A percentile compares a stretch with the other conserved stretches of the same genome.
Evolutionary conservation across 805 yeast species (phyloP).

Genomic region (Danielozyma ontarioensis): DNA sequence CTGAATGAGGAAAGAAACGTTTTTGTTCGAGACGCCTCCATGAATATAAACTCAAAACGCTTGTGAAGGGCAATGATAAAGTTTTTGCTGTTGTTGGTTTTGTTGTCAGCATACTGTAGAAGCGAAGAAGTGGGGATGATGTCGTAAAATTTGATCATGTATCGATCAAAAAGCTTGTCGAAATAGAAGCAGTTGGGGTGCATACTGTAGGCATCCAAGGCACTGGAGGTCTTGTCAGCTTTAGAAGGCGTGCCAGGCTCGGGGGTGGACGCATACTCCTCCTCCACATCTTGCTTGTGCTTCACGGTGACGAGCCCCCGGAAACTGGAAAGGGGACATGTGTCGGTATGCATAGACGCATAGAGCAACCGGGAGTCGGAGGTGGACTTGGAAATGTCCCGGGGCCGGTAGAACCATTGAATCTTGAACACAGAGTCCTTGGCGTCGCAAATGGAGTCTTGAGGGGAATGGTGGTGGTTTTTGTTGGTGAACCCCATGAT

Average conservation of each 20-base stretch:
- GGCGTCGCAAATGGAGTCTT: constrained; percentile 33
- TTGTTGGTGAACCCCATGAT: constrained; percentile 58
- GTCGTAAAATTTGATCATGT: constrained; percentile 78
- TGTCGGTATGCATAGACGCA: constrained; percentile 83
- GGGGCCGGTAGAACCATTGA: constrained; percentile 89
- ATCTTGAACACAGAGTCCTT: constrained; percentile 57
- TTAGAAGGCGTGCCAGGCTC: constrained; percentile 7
- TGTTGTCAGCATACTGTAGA: constrained; percentile 20
- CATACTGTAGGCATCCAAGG: constrained; percentile 47
- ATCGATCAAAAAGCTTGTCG: constrained; percentile 79
- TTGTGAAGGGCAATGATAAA: constrained; percentile 59
- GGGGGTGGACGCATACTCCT: constrained; percentile 17
- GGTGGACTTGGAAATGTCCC: constrained; percentile 68
- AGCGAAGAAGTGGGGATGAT: constrained; percentile 59
- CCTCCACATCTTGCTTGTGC: constrained; percentile 62
- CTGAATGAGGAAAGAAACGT: constrained; percentile 60
- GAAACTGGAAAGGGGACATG: constrained; percentile 68
- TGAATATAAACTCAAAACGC: constrained; percentile 68
- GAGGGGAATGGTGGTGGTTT: constrained; percentile 1
- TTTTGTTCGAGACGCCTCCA: constrained; percentile 62
- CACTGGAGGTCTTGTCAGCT: constrained; percentile 6
- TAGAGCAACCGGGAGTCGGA: constrained; percentile 70
- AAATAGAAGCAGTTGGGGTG: constrained; percentile 76
- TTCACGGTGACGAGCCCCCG: constrained; percentile 72
- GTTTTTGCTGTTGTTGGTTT: constrained; percentile 50